Percentiles rank a stretch among this genome's conserved stretches.
phyloP scores from a whole-genome alignment of 257 asterid genomes.

The Gynochthodes officinalis region DNA sequence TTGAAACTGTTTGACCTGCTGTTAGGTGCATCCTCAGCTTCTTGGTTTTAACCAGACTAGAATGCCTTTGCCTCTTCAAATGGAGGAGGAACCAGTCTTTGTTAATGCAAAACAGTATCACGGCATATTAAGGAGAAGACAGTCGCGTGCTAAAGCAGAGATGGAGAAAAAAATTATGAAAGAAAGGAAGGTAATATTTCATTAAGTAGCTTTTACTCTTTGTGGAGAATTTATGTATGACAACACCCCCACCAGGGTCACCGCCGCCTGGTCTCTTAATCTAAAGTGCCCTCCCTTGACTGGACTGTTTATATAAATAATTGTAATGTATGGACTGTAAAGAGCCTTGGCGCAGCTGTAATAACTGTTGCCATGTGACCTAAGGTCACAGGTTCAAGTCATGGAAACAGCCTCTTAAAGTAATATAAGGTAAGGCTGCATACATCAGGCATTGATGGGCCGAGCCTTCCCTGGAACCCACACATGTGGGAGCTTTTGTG shows the following conservation, averaged over 20 bases:
- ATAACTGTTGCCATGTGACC: no score
- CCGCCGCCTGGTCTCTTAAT: not conserved
- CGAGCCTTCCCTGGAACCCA: no score
- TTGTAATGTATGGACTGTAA: not conserved
- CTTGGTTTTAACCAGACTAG: constrained; percentile 58
- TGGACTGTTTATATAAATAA: not conserved
- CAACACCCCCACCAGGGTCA: not conserved
- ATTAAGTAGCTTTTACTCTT: not conserved
- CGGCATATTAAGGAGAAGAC: constrained; percentile 76
- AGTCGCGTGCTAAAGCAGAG: constrained; percentile 78
- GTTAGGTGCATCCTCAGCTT: constrained; percentile 61
- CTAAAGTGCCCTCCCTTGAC: not conserved
- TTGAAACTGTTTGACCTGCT: not conserved
- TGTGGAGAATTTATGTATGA: not conserved
- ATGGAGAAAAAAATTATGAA: constrained; percentile 60
- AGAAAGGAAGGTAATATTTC: constrained; percentile 54
- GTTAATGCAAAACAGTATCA: constrained; percentile 84
- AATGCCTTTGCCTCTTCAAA: constrained; percentile 74
- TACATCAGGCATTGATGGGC: no score
- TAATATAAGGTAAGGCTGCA: no score
- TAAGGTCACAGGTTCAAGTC: no score
- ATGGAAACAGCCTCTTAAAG: no score
- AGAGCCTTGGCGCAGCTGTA: no score
- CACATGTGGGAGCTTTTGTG: no score
- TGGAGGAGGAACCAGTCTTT: constrained; percentile 85